Base-by-base conservation (phyloP, 805 yeast species). In the Saccharomycopsis babjevae region DNA sequence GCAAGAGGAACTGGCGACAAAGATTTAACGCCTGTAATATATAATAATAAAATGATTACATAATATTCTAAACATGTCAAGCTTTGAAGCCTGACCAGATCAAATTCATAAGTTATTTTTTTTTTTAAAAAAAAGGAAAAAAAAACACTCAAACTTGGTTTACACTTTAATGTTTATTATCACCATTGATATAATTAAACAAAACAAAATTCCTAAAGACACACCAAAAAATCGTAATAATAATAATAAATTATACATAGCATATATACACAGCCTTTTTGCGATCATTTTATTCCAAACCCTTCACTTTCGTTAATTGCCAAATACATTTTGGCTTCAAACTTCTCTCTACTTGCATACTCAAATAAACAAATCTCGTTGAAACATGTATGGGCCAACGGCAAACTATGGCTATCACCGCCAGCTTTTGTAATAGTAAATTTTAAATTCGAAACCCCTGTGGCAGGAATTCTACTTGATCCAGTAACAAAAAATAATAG, bases 381-480 rank as follows among this genome's bases (percentile, higher is more conserved):
- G 75, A 94, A 93, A 67, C 99, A 93, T 0, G 98, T 94, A 69
- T 93, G 98, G 0, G 97, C 90, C 16, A 86, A 75, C 0, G 98
- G 98, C 18, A 92, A 73, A 56, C 86, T 75, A 1, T 79, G 76
- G 42, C 62, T 58, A 64, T 77, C 80, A 1, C 67, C 71, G 0
- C 79, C 80, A 15, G 82, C 60, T 59, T 80, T 79, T 16, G 86
- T 81, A n/a, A 93, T 81, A 63, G 85, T 85, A 68, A 94, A 85
- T 54, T 78, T 77, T 74, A 93, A 74, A 58, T 87, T 85, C 36
- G 88, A 85, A 34, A 90, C 78, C 0, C 99, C 99, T 0, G 97
- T 89, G 0, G 97, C 96, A 0, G 99, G 98, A 7, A 94, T 78
- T 54, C 97, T 76, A 68, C 90, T 97, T 1, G 96, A 86, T 0